Percentiles rank a stretch among this genome's conserved stretches.
These are phyloP conservation scores for Prunus armeniaca DNA, from an alignment of 306 rosid species.

Conservation along the genomic window DNA sequence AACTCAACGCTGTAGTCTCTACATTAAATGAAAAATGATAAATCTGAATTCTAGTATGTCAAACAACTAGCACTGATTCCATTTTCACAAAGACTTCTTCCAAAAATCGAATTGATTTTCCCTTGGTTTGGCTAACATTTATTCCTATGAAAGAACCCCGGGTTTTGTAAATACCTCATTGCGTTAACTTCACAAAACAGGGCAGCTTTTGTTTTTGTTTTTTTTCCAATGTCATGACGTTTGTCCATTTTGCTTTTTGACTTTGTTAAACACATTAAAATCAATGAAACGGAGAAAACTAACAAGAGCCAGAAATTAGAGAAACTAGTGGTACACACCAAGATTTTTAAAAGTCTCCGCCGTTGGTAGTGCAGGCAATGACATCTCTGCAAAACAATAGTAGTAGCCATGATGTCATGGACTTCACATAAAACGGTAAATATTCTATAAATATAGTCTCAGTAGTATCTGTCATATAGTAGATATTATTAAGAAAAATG, in stretches of 20 bases:
- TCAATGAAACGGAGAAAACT: background rate
- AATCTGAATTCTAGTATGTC: background rate
- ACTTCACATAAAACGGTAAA: conserved; percentile 14
- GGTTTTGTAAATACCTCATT: background rate
- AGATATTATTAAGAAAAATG: background rate
- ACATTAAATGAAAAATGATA: too few relatives aligned
- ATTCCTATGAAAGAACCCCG: background rate
- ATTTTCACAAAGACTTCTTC: background rate
- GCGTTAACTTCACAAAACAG: background rate
- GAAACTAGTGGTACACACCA: conserved; percentile 51
- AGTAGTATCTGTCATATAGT: background rate
- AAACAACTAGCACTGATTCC: background rate
- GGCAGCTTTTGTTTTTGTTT: background rate
- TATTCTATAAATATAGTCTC: conserved; percentile 9
- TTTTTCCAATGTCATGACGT: background rate
- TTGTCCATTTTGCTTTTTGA: background rate
- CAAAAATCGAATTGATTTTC: background rate
- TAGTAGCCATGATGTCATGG: background rate
- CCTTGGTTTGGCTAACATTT: background rate
- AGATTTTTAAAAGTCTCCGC: conserved; percentile 74
- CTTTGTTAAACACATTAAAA: background rate
- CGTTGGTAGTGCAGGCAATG: conserved; percentile 91
- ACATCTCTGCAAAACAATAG: conserved; percentile 76
- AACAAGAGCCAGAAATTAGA: background rate
- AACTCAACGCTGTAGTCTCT: too few relatives aligned